Evolutionary conservation across 2,329 filamentous ascomycete species (phyloP), one percentile per base, ranked within the genome.

Genomic region (Chaetothyriales sp.): DNA sequence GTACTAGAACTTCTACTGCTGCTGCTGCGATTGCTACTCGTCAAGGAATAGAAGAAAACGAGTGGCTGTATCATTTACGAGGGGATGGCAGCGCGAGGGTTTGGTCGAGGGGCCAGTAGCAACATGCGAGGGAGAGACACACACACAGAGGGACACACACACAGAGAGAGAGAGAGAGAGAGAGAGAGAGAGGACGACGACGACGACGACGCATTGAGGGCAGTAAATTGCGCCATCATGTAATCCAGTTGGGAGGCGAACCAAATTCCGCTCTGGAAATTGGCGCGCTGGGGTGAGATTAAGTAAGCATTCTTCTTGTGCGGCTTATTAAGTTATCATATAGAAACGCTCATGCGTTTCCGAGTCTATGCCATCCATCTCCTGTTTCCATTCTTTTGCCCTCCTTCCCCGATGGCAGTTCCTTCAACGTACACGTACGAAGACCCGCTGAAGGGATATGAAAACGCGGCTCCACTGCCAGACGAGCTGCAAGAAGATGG

Each of bases 31-130:
- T 15, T 15, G 15, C 33, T 40, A 40, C 10, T 5, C 10, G 29
- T 9, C 7, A 13, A 2, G 22, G 56, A 5, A n/a, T 68, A 57
- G 67, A 69, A 48, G 77, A 86, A 60, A 80, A 74, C 56, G 90
- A 95, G 69, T 77, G 85, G 63, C 63, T 95, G 64, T 95, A 94
- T 70, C 81, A 85, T 63, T 80, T 95, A 28, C 79, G 81, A 50
- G 80, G 81, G 8, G 89, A 95, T 70, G 87, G 87, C 1, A 77
- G 78, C 19, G 86, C 89, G 20, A 84, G 75, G 62, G 86, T 95
- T 6, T 95, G 95, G 73, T 86, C 87, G 64, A 78, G 89, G 64
- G 89, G 90, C 5, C 80, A 83, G 64, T 58, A 43, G 13, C 22
- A n/a, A n/a, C n/a, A n/a, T n/a, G n/a, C n/a, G n/a, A n/a, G n/a